These are phyloP conservation scores for Leptographium galeiforme DNA, from an alignment of 2,329 filamentous ascomycete species.

Conservation along the genomic window DNA sequence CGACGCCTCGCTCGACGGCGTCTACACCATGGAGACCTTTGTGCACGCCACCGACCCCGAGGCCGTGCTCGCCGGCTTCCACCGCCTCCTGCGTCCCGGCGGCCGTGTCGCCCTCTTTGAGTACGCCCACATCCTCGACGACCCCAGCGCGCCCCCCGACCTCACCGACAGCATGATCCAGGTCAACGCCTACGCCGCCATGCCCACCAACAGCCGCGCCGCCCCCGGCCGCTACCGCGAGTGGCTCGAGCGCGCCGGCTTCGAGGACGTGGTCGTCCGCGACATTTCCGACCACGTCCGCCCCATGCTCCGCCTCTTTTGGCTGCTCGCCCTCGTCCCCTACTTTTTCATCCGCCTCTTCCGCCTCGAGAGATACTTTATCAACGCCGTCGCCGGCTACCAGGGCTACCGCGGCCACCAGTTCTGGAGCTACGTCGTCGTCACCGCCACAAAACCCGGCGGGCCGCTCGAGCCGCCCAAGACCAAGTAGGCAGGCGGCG, in stretches of 20 bases:
- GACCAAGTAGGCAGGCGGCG: background rate
- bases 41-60: too few relatives aligned
- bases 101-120: too few relatives aligned
- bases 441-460: slow-evolving; percentile 23
- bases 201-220: slow-evolving; percentile 29
- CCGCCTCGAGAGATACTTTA: slow-evolving; percentile 28
- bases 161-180: slow-evolving; percentile 16
- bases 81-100: too few relatives aligned
- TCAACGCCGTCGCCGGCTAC: slow-evolving; percentile 33
- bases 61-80: too few relatives aligned
- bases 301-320: slow-evolving; percentile 36
- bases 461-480: background rate
- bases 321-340: slow-evolving; percentile 28
- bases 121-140: too few relatives aligned
- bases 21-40: too few relatives aligned
- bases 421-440: slow-evolving; percentile 22
- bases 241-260: slow-evolving; percentile 29
- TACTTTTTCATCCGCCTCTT: slow-evolving; percentile 30
- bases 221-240: slow-evolving; percentile 23
- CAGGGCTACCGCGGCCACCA: slow-evolving; percentile 19
- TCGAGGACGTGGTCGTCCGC: slow-evolving; percentile 27
- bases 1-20: too few relatives aligned
- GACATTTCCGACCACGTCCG: slow-evolving; percentile 32
- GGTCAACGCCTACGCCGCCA: slow-evolving; percentile 29
- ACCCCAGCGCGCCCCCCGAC: too few relatives aligned